Evolutionary conservation across 495 filamentous ascomycete species (phyloP), one percentile per base, ranked within the genome.

Genomic region (Penicillium lividum): DNA sequence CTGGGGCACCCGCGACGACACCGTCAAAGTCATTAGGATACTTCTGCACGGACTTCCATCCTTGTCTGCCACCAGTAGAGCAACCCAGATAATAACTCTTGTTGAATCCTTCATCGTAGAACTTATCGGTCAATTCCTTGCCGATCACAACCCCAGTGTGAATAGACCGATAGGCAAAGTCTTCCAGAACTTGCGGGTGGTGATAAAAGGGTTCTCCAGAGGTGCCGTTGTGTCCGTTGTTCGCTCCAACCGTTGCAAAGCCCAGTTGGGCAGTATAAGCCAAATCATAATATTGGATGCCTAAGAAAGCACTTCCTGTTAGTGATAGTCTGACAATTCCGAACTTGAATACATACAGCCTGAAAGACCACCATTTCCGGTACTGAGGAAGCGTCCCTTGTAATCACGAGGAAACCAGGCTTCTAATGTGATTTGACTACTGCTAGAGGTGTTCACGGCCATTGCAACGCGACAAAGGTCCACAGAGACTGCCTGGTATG

Each of bases 21-120:
- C 89, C 89, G 67, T 92, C 87, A 57, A 89, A 83, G 59, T 81
- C 77, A 33, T 75, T 67, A 7, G 81, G 80, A 57, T 73, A 83
- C 52, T 77, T 72, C 58, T 84, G 76, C 6, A 76, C 69, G 5
- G 72, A 69, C 56, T 81, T 81, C 50, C 80, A 78, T 10, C 83
- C 83, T 59, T 86, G 73, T 3, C 78, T 73, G 8, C 83, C 83
- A 15, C 81, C 83, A 25, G 79, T 81, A 5, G 81, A 84, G 65
- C 83, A 86, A 25, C 82, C 83, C 0, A 82, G 60, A 61, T 82
- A 86, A 62, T 84, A 84, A 4, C 75, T 78, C 51, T 82, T 80
- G 13, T 69, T 61, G 57, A 72, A 74, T 8, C 71, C 61, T 38
- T 73, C 62, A 2, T 70, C 66, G 42, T 84, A 86, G 64, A 80